A percentile compares a stretch with the other conserved stretches of the same genome.
Conservation (phyloP, 129 eudicot species). For the Helichrysum umbraculigerum region DNA sequence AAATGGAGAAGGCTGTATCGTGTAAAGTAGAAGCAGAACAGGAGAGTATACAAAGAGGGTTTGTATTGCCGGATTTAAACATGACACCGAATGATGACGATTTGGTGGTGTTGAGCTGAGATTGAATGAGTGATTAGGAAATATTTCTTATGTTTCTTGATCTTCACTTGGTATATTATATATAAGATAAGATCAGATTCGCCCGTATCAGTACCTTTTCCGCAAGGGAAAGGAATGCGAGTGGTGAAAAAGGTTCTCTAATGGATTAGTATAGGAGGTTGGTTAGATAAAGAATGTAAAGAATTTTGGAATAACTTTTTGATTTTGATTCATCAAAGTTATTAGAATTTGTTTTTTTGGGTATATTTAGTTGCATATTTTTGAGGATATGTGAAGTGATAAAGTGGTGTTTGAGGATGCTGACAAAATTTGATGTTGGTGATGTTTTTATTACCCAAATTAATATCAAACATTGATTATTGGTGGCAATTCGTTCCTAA, state of each 20-base stretch:
- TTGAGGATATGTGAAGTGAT: no score
- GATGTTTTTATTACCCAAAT: no score
- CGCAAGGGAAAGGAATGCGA: slow-evolving; percentile 1
- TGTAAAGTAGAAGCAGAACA: slow-evolving; percentile 22
- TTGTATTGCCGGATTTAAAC: slow-evolving; percentile 64
- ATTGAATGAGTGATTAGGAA: background rate
- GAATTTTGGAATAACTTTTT: slow-evolving; percentile 11
- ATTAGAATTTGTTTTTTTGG: no score
- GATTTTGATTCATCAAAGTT: slow-evolving; percentile 6
- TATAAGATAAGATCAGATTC: background rate
- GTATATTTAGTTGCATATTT: no score
- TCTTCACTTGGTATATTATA: slow-evolving; percentile 26
- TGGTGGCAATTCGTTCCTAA: no score
- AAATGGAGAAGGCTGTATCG: background rate
- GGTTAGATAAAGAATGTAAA: slow-evolving; percentile 29
- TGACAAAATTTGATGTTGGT: no score
- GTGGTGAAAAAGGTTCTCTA: slow-evolving; percentile 1
- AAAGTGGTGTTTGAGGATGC: no score
- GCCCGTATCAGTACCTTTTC: background rate
- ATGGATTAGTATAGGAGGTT: slow-evolving; percentile 14
- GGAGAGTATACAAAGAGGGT: slow-evolving; percentile 29
- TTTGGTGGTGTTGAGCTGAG: slow-evolving; percentile 27
- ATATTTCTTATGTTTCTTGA: slow-evolving; percentile 27
- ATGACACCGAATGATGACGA: slow-evolving; percentile 53
- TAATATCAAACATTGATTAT: no score